These are phyloP conservation scores for Waltiozyma sp. DNA, from an alignment of 1,139 yeast species.

Conservation along the genomic window DNA sequence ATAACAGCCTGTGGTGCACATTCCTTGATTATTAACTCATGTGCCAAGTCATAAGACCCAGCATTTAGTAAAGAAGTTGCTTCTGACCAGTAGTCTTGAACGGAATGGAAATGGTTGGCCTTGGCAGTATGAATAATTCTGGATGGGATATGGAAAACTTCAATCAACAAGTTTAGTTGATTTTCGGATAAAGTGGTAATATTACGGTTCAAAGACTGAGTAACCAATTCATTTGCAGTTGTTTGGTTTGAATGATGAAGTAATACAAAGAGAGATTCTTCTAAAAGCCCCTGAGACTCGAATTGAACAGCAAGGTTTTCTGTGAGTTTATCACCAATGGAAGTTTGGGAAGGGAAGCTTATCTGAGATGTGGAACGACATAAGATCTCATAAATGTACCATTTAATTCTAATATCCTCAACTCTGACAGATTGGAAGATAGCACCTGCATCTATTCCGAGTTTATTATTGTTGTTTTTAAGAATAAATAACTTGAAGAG, in stretches of 20 bases:
- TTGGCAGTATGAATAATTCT: conserved; percentile 39
- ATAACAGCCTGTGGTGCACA: conserved; percentile 67
- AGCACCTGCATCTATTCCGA: conserved; percentile 7
- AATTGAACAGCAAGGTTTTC: conserved; percentile 44
- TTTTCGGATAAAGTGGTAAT: conserved; percentile 30
- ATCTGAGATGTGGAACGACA: conserved; percentile 18
- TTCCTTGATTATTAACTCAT: conserved; percentile 35
- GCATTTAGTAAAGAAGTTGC: conserved; percentile 57
- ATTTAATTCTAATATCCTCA: conserved; percentile 32
- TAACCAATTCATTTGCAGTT: conserved; percentile 29
- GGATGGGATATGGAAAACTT: conserved; percentile 34
- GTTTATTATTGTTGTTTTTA: conserved; percentile 19
- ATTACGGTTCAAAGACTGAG: conserved; percentile 35
- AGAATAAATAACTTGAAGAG: conserved; percentile 34
- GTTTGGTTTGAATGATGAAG: conserved; percentile 40
- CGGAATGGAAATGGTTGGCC: conserved; percentile 33
- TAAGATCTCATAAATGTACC: conserved; percentile 46
- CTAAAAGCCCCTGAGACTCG: conserved; percentile 35
- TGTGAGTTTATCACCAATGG: conserved; percentile 35
- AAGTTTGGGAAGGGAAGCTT: conserved; percentile 10
- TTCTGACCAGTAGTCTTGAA: conserved; percentile 48
- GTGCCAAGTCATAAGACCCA: conserved; percentile 51
- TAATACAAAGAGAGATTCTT: conserved; percentile 51
- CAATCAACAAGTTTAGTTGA: conserved; percentile 25
- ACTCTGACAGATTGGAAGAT: conserved; percentile 16